These are phyloP conservation scores for Cladosporium sp. DNA, from an alignment of 2,329 filamentous ascomycete genomes.

Conservation along the genomic window DNA sequence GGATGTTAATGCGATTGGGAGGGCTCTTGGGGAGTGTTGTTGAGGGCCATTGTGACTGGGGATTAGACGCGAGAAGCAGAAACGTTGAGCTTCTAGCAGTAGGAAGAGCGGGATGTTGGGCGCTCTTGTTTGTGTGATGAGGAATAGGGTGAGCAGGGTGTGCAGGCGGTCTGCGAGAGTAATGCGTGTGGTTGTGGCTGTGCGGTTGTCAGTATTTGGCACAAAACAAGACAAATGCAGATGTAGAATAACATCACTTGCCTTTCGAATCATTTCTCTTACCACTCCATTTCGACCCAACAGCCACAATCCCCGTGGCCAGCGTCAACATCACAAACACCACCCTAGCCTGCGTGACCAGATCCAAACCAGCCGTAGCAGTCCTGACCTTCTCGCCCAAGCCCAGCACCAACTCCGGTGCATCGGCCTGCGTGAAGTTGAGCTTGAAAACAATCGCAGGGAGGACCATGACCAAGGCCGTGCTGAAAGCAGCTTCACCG, in stretches of 20 bases:
- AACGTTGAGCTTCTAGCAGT: constrained; percentile 60
- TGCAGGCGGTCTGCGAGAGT: constrained; percentile 43
- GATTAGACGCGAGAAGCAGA: constrained; percentile 1
- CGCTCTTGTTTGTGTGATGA: constrained; percentile 79
- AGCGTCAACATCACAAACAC: constrained; percentile 35
- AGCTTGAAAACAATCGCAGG: constrained; percentile 80
- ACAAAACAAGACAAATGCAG: background rate
- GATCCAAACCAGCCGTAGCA: constrained; percentile 24
- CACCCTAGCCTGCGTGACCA: constrained; percentile 33
- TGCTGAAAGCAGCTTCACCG: constrained; percentile 24
- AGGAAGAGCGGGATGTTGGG: constrained; percentile 83
- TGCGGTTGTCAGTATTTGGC: background rate
- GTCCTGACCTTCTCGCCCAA: constrained; percentile 36
- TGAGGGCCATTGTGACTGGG: background rate
- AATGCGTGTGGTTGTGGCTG: background rate
- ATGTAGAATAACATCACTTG: background rate
- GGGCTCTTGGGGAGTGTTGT: background rate
- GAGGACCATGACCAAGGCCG: constrained; percentile 41
- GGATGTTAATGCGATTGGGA: constrained; percentile 56
- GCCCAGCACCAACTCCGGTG: constrained; percentile 62
- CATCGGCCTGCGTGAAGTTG: constrained; percentile 79
- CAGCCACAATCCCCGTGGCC: constrained; percentile 26
- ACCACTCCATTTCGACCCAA: background rate
- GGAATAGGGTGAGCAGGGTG: constrained; percentile 68
- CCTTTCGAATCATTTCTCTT: background rate